Conservation (phyloP, 2,329 filamentous ascomycete species). For the Didymella lethalis region DNA sequence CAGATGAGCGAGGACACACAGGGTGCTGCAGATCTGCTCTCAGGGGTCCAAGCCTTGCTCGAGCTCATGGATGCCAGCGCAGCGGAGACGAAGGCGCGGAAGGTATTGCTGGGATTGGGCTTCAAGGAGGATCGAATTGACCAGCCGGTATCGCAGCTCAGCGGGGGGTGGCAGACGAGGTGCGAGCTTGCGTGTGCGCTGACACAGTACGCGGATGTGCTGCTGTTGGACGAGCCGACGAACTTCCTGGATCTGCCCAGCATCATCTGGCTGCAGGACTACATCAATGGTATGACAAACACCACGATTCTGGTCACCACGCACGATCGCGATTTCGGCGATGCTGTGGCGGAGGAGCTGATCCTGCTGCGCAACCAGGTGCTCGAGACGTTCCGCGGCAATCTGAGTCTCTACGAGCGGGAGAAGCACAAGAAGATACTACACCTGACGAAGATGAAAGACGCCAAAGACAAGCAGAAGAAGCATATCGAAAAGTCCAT, state of each 20-base stretch:
- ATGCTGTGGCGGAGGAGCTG: slow-evolving; percentile 77
- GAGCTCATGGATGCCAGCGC: slow-evolving; percentile 68
- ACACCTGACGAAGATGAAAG: slow-evolving; percentile 77
- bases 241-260: slow-evolving; percentile 85
- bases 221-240: slow-evolving; percentile 86
- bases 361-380: slow-evolving; percentile 76
- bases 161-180: slow-evolving; percentile 66
- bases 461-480: slow-evolving; percentile 81
- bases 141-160: slow-evolving; percentile 70
- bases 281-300: slow-evolving; percentile 66
- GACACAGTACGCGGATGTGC: slow-evolving; percentile 75
- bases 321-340: slow-evolving; percentile 83
- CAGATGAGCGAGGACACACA: slow-evolving; percentile 70
- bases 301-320: slow-evolving; percentile 80
- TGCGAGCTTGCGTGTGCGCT: slow-evolving; percentile 62
- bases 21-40: slow-evolving; percentile 73
- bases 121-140: slow-evolving; percentile 70
- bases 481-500: slow-evolving; percentile 83
- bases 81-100: slow-evolving; percentile 71
- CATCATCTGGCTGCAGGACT: slow-evolving; percentile 83
- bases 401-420: slow-evolving; percentile 74
- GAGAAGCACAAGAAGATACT: slow-evolving; percentile 72
- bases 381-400: slow-evolving; percentile 77
- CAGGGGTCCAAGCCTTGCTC: slow-evolving; percentile 71
- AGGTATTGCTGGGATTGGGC: slow-evolving; percentile 70